Evolutionary conservation across 2,329 filamentous ascomycete genomes (phyloP).

Genomic region (Pyrenophora tritici-repentis): DNA sequence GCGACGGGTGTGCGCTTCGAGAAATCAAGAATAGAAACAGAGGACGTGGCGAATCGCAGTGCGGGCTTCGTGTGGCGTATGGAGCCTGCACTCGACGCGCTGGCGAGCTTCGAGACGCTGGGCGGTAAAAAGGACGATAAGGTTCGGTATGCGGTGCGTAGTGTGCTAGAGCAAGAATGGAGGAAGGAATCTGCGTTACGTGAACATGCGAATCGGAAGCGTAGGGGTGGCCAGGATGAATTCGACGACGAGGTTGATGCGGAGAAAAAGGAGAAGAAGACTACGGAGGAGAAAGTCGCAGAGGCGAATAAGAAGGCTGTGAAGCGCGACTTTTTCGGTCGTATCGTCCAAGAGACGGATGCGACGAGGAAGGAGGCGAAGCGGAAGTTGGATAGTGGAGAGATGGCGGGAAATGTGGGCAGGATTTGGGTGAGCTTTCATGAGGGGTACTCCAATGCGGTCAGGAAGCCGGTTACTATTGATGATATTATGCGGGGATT

Average conservation of each 20-base stretch:
- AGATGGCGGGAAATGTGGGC: slow-evolving; percentile 52
- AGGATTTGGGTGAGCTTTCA: slow-evolving; percentile 88
- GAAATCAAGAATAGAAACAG: slow-evolving; percentile 75
- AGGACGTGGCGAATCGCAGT: slow-evolving; percentile 53
- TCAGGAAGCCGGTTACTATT: slow-evolving; percentile 83
- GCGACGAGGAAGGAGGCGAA: slow-evolving; percentile 50
- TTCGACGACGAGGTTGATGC: slow-evolving; percentile 21
- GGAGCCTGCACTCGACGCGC: slow-evolving; percentile 86
- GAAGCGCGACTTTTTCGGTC: slow-evolving; percentile 85
- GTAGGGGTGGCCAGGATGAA: slow-evolving; percentile 48
- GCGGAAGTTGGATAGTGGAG: slow-evolving; percentile 44
- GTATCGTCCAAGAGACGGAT: slow-evolving; percentile 62
- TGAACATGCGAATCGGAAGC: slow-evolving; percentile 68
- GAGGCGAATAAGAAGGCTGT: slow-evolving; percentile 48
- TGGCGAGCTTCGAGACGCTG: slow-evolving; percentile 75
- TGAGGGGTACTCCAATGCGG: slow-evolving; percentile 90
- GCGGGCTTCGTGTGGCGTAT: slow-evolving; percentile 86
- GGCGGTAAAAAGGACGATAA: slow-evolving; percentile 65
- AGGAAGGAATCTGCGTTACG: slow-evolving; percentile 71
- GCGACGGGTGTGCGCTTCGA: slow-evolving; percentile 82
- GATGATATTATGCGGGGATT: slow-evolving; percentile 75
- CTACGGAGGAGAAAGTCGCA: slow-evolving; percentile 27
- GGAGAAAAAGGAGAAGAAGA: slow-evolving; percentile 23
- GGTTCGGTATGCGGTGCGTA: slow-evolving; percentile 88
- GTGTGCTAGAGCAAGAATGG: slow-evolving; percentile 91